Percentiles rank a stretch among this genome's conserved stretches.
Conservation (phyloP, 2,329 filamentous ascomycete species). For the Penicillium sp. region DNA sequence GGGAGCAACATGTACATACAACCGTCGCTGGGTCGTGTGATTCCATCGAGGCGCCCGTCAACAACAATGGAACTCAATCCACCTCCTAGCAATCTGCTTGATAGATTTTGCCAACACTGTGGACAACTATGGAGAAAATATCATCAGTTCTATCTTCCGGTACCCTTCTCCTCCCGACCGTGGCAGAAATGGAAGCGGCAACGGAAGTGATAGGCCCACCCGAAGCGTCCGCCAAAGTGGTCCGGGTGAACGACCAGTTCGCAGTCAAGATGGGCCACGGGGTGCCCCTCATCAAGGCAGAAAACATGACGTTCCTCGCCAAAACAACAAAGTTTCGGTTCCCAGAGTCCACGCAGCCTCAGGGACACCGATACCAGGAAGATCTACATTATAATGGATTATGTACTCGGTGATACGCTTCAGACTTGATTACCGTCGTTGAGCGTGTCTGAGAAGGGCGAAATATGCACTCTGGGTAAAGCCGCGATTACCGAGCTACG, state of each 20-base stretch:
- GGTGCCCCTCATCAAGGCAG: conserved; percentile 23
- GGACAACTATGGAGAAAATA: too few relatives aligned
- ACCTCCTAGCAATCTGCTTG: too few relatives aligned
- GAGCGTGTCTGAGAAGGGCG: conserved; percentile 16
- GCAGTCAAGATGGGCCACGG: conserved; percentile 23
- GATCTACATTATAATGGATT: conserved; percentile 26
- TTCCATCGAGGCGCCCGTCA: too few relatives aligned
- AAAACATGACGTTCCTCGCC: conserved; percentile 27
- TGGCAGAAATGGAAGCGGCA: conserved; percentile 26
- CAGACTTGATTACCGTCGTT: neutral
- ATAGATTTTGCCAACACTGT: too few relatives aligned
- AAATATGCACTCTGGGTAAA: conserved; percentile 16
- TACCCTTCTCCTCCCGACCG: conserved; percentile 16
- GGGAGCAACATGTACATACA: too few relatives aligned
- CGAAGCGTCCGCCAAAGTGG: conserved; percentile 22
- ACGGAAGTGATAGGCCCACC: conserved; percentile 22
- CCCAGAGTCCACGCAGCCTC: conserved; percentile 23
- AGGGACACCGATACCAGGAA: conserved; percentile 20
- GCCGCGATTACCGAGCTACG: conserved; percentile 19
- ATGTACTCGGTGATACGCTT: conserved; percentile 15
- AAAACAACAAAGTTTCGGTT: conserved; percentile 23
- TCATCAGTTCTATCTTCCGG: neutral
- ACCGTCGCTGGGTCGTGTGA: too few relatives aligned
- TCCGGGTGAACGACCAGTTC: conserved; percentile 24
- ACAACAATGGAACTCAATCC: too few relatives aligned